Conservation (phyloP, 345 rosid genomes). For the Salix udensis region DNA sequence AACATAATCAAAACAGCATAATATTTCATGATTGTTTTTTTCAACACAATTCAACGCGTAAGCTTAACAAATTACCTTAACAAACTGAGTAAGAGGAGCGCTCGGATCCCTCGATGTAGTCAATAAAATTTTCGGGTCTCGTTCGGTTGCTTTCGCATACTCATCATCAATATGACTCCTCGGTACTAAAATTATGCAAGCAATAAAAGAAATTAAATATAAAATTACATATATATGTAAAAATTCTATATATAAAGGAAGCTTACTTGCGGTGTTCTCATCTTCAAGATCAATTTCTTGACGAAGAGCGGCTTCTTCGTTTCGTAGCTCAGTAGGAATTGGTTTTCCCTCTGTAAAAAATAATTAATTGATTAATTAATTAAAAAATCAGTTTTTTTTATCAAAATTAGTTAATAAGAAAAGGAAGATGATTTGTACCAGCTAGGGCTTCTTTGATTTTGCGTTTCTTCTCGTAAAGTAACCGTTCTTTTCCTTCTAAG, state of each 20-base stretch:
- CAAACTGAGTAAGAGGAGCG: slow-evolving; percentile 72
- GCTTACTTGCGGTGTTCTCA: slow-evolving; percentile 56
- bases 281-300: slow-evolving; percentile 87
- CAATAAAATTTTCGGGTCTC: slow-evolving; percentile 73
- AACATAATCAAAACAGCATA: not conserved
- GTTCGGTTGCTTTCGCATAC: slow-evolving; percentile 65
- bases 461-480: slow-evolving; percentile 73
- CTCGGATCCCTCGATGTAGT: slow-evolving; percentile 89
- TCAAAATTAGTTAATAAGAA: too few species aligned
- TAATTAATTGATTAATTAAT: not conserved
- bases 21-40: not conserved
- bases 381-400: not conserved
- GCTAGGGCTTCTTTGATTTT: slow-evolving; percentile 79
- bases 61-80: slow-evolving; percentile 43
- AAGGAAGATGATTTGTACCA: slow-evolving; percentile 27
- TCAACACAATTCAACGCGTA: not conserved
- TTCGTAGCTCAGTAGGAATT: slow-evolving; percentile 86
- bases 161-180: slow-evolving; percentile 82
- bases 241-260: not conserved
- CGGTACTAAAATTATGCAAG: slow-evolving; percentile 47
- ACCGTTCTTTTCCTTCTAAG: slow-evolving; percentile 86
- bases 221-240: not conserved
- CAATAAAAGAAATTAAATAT: not conserved
- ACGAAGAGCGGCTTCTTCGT: slow-evolving; percentile 79
- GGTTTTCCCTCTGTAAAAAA: slow-evolving; percentile 71